Percentiles rank a stretch among this genome's conserved stretches.
These are phyloP conservation scores for Penicillium corylophilum DNA, from an alignment of 2,329 filamentous ascomycete species.

Conservation along the genomic window DNA sequence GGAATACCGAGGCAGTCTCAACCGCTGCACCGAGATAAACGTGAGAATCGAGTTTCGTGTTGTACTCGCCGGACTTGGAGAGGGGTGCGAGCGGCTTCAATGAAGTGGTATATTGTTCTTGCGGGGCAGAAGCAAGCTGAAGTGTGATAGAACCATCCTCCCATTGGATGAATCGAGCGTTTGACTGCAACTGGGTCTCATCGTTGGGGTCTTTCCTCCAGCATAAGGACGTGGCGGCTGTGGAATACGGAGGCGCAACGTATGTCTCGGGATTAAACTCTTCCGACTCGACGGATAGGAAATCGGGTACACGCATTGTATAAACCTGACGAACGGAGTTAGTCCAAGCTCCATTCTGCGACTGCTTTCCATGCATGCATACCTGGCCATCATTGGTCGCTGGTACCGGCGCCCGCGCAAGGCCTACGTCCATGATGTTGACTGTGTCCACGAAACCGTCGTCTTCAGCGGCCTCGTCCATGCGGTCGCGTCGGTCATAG, in stretches of 20 bases:
- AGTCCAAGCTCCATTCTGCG: not conserved
- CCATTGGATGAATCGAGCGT: constrained; percentile 65
- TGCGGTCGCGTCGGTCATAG: constrained; percentile 51
- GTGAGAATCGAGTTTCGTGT: constrained; percentile 59
- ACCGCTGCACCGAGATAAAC: constrained; percentile 63
- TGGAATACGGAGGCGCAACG: constrained; percentile 61
- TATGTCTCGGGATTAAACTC: constrained; percentile 62
- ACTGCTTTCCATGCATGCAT: constrained; percentile 15
- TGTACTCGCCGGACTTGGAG: constrained; percentile 52
- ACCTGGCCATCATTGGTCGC: constrained; percentile 48
- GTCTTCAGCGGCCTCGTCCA: constrained; percentile 45
- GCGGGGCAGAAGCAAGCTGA: constrained; percentile 62
- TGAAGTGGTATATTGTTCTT: constrained; percentile 60
- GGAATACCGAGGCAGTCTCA: constrained; percentile 57
- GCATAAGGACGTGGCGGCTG: constrained; percentile 63
- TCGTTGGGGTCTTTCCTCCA: constrained; percentile 65
- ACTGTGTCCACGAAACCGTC: constrained; percentile 48
- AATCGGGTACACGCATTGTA: constrained; percentile 62
- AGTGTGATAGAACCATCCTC: constrained; percentile 66
- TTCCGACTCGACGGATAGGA: constrained; percentile 61
- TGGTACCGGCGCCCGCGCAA: constrained; percentile 59
- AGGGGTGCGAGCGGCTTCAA: constrained; percentile 59
- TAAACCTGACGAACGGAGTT: constrained; percentile 50
- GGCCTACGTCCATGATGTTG: constrained; percentile 55
- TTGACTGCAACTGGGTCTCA: constrained; percentile 59